Conservation (phyloP, 2,329 filamentous ascomycete species). For the Fusarium sp. region DNA sequence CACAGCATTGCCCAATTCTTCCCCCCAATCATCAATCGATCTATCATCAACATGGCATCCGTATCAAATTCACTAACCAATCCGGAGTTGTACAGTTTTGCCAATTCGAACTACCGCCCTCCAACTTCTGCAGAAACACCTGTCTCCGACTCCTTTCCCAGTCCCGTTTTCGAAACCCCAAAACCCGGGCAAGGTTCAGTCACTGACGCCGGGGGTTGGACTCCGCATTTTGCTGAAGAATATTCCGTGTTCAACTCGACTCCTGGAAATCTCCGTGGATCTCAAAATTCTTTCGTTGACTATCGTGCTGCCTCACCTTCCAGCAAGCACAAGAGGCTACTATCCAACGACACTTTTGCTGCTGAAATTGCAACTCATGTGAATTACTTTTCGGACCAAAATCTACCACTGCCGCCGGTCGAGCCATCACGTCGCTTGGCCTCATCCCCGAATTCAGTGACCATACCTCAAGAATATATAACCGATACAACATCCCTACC, state of each 20-base stretch:
- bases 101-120: conserved; percentile 69
- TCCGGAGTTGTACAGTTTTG: conserved; percentile 60
- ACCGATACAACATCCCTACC: conserved; percentile 40
- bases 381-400: conserved; percentile 66
- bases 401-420: conserved; percentile 66
- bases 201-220: conserved; percentile 63
- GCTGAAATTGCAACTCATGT: conserved; percentile 68
- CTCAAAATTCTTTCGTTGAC: conserved; percentile 57
- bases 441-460: conserved; percentile 63
- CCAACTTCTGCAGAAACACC: conserved; percentile 68
- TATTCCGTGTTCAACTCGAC: conserved; percentile 74
- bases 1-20: conserved; percentile 7
- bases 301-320: conserved; percentile 52
- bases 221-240: conserved; percentile 70
- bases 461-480: conserved; percentile 44
- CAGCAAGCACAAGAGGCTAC: conserved; percentile 57
- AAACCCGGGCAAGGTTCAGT: conserved; percentile 58
- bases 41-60: conserved; percentile 14
- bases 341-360: conserved; percentile 60
- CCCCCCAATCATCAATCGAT: conserved; percentile 16
- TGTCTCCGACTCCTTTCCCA: conserved; percentile 62
- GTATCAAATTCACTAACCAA: conserved; percentile 48
- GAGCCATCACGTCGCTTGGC: conserved; percentile 66
- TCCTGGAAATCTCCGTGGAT: conserved; percentile 64
- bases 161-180: conserved; percentile 66